Base-by-base conservation (phyloP, 805 yeast genomes). In the Cephaloascus albidus region DNA sequence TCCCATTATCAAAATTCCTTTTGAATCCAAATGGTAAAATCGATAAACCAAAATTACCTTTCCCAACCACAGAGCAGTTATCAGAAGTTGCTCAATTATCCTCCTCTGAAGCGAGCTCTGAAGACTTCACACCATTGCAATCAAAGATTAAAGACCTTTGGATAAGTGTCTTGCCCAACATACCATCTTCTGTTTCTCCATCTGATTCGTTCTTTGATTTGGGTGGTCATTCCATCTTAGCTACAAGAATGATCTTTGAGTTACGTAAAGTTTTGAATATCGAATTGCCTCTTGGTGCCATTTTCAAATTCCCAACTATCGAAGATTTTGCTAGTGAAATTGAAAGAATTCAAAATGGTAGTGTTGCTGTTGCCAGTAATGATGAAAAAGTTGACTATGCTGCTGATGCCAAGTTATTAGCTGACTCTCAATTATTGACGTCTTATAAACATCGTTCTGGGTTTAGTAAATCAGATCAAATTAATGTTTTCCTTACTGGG, bases 11-110 rank as follows among this genome's bases (percentile, higher is more conserved):
- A 19, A 81, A 78, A 51, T 64, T 93, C 55, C 98, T 98, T 19
- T 70, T 93, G 61, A 93, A 93, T 63, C 99, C 99, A 43, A 93
- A 93, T 58, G 99, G 99, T 51, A 93, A 93, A 62, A 87, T 93
- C 42, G 99, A 93, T 65, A 93, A 93, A 66, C 97, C 97, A 30
- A 88, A 90, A 53, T 68, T 93, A 44, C 97, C 96, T 36, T 87
- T 85, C 76, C 99, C 99, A 40, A 86, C 86, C 41, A 73, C 85
- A 18, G 90, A 83, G 15, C 96, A 90, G 62, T 68, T 93, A 46
- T 78, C 81, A 26, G 70, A 78, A 15, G 96, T 87, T 36, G 78
- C 95, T 10, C 62, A 67, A 44, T 72, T 75, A 36, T 57, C 72
- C 16, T 35, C 45, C 4, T 35, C 44, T 26, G 69, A 63, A 8